Conservation (phyloP, 2,329 filamentous ascomycete species). For the Herpotrichia juniperi region DNA sequence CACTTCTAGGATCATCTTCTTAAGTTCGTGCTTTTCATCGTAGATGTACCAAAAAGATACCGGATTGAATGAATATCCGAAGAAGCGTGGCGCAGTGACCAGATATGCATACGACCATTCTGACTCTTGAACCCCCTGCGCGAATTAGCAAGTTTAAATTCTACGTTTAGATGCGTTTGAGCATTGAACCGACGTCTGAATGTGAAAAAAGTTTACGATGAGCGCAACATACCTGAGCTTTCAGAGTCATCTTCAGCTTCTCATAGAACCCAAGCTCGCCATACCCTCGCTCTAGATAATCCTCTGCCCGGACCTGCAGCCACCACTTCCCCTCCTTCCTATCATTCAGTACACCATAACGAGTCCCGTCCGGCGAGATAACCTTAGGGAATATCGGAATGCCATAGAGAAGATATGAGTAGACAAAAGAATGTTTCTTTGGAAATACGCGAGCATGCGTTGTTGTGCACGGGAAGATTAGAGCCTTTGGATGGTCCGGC, state of each 20-base stretch:
- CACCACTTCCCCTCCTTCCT: slow-evolving; percentile 51
- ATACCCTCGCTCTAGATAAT: slow-evolving; percentile 66
- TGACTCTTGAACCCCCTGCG: slow-evolving; percentile 62
- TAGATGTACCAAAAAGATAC: slow-evolving; percentile 84
- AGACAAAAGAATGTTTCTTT: slow-evolving; percentile 69
- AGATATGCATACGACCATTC: slow-evolving; percentile 73
- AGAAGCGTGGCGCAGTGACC: slow-evolving; percentile 71
- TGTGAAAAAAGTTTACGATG: neutral
- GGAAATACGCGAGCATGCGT: slow-evolving; percentile 72
- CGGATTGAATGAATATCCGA: slow-evolving; percentile 76
- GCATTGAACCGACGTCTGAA: neutral
- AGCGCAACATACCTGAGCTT: slow-evolving; percentile 55
- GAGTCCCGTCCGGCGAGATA: slow-evolving; percentile 21
- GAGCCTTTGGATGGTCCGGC: slow-evolving; percentile 27
- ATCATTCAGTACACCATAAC: slow-evolving; percentile 28
- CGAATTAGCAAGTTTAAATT: slow-evolving; percentile 4
- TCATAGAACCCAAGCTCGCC: slow-evolving; percentile 61
- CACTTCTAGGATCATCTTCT: slow-evolving; percentile 73
- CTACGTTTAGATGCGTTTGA: neutral
- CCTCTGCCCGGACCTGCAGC: slow-evolving; percentile 65
- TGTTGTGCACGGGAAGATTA: slow-evolving; percentile 69
- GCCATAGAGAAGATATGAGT: slow-evolving; percentile 73
- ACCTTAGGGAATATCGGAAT: slow-evolving; percentile 70
- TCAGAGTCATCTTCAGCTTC: slow-evolving; percentile 67
- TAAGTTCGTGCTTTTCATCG: slow-evolving; percentile 60